phyloP scores from a whole-genome alignment of 164 flowering plant species.

The Sedum album region DNA sequence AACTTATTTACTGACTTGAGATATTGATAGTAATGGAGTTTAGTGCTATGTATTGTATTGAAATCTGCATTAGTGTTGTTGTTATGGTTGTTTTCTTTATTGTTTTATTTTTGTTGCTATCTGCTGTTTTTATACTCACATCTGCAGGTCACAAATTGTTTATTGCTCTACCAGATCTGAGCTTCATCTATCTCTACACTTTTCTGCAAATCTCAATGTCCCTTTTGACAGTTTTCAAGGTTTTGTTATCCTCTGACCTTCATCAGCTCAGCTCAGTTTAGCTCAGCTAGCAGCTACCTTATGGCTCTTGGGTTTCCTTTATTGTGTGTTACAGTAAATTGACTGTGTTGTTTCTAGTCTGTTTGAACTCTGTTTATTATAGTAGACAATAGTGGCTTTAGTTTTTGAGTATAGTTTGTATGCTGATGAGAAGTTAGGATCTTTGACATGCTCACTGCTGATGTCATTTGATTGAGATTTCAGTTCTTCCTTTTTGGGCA shows the following conservation, averaged over 20 bases:
- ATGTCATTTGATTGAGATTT: neutral
- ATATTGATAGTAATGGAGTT: neutral
- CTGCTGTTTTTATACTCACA: constrained; percentile 1
- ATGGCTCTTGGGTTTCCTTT: neutral
- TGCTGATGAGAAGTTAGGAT: neutral
- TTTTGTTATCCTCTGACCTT: constrained; percentile 2
- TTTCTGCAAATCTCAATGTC: constrained; percentile 1
- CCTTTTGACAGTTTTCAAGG: constrained; percentile 1
- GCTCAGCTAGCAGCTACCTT: neutral
- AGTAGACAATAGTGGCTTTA: neutral
- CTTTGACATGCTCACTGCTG: neutral
- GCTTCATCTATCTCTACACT: constrained; percentile 7
- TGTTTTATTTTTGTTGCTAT: constrained; percentile 3
- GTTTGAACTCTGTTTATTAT: neutral
- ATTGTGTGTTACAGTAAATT: neutral
- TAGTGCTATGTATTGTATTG: neutral
- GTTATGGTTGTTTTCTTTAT: neutral
- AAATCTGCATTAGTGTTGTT: constrained; percentile 5
- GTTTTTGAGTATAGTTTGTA: neutral
- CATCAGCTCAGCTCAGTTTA: neutral
- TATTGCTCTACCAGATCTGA: constrained; percentile 3
- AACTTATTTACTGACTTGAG: neutral
- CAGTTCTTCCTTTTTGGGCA: neutral
- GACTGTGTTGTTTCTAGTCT: constrained; percentile 2
- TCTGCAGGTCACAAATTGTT: constrained; percentile 3